These are phyloP conservation scores for Populus trichocarpa DNA, from an alignment of 441 rosid species.

Conservation along the genomic window DNA sequence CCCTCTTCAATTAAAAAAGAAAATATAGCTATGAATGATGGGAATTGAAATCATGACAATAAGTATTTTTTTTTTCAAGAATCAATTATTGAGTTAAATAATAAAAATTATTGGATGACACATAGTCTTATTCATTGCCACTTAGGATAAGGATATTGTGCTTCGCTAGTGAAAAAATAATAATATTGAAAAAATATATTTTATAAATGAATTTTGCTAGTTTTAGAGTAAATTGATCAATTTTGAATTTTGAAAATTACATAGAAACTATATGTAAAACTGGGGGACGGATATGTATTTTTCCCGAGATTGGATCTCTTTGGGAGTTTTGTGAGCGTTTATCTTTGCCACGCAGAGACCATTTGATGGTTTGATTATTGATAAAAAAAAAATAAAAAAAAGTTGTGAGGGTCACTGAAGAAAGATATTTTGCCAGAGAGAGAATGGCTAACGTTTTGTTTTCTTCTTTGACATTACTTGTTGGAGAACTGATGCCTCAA, in stretches of 20 bases:
- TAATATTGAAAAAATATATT: neutral
- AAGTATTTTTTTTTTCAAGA: no score
- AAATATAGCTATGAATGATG: no score
- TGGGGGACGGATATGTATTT: neutral
- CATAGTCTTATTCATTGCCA: neutral
- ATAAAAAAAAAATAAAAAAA: no score
- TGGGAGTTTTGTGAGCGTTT: no score
- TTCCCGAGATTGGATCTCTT: neutral
- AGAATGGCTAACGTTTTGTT: neutral
- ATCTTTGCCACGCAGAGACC: neutral
- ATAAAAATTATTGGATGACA: no score
- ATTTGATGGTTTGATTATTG: no score
- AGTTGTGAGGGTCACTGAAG: neutral
- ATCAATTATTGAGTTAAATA: no score
- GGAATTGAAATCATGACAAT: no score
- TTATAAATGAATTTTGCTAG: neutral
- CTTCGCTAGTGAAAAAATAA: neutral
- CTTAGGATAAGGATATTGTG: neutral
- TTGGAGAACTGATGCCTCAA: neutral
- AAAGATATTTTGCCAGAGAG: neutral
- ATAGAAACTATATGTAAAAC: neutral
- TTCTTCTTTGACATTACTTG: neutral
- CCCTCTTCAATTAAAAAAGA: no score
- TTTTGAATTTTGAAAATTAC: neutral
- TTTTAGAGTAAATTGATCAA: neutral